Evolutionary conservation across 2,329 filamentous ascomycete species (phyloP).

Genomic region (Lachnellula willkommii): DNA sequence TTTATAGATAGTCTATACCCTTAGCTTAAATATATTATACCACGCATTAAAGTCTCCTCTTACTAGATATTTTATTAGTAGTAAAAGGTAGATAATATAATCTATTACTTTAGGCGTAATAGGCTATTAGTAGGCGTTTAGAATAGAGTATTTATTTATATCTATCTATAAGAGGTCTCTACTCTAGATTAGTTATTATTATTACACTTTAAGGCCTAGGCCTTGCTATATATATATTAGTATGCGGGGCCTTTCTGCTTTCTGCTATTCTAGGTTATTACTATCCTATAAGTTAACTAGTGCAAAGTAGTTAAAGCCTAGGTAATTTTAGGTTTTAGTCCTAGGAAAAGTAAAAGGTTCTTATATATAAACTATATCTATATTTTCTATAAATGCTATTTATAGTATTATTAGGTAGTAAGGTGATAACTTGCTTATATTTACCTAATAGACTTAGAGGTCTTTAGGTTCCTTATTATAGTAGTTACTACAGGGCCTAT

Average conservation of each 20-base stretch:
- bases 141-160: not conserved
- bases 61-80: not conserved
- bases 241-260: not conserved
- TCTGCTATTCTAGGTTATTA: not conserved
- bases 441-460: too few species aligned
- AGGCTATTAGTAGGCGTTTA: not conserved
- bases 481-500: too few species aligned
- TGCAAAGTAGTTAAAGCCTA: not conserved
- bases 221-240: not conserved
- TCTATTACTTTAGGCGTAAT: too few species aligned
- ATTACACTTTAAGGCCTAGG: not conserved
- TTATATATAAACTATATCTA: too few species aligned
- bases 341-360: too few species aligned
- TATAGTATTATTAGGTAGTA: too few species aligned
- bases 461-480: too few species aligned
- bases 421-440: too few species aligned
- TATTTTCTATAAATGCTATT: too few species aligned
- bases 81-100: not conserved
- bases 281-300: not conserved
- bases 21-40: not conserved
- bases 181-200: not conserved
- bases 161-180: not conserved
- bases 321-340: not conserved
- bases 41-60: not conserved
- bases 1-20: not conserved